Evolutionary conservation across 306 rosid genomes (phyloP), one percentile per base, ranked within the genome.

Genomic region (Casuarina cunninghamiana): DNA sequence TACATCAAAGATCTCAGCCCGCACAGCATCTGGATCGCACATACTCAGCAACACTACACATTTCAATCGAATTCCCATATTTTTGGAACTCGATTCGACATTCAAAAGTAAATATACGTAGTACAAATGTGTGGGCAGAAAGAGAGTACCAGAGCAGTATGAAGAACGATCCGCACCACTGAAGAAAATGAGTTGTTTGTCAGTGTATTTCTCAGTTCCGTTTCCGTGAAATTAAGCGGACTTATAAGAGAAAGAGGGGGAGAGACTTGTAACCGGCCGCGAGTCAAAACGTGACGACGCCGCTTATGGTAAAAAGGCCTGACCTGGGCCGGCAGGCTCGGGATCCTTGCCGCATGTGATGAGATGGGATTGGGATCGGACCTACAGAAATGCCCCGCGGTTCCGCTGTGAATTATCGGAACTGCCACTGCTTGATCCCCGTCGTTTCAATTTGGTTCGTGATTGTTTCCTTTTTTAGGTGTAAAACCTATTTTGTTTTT

Each of bases 251-350:
- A 37, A 43, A 61, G 57, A 10, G 51, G 12, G 51, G 55, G 26
- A 43, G 2, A 9, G 43, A 39, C 26, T 53, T 12, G 2, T 10
- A 88, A 88, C 93, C 86, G 89, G 88, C 32, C 32, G 32, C 85
- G 79, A 70, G 73, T 44, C 67, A 79, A 73, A 74, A 53, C 35
- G 51, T 81, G 82, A 63, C 84, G 86, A 74, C 84, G 81, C 62
- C 82, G 80, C 73, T 69, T 71, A 54, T 11, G 41, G 39, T 3
- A 4, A 72, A 1, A 39, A 48, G 17, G 74, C 44, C 79, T 75
- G 80, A 75, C 83, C 79, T 70, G 60, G 81, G 96, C 92, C 98
- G 97, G 98, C 96, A 86, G 69, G 79, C 57, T 77, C 71, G 67
- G 88, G 63, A 78, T 62, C 12, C 13, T 38, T 62, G 17, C 26